These are phyloP conservation scores for Schwanniomyces yamadae DNA, from an alignment of 805 yeast species.

Conservation along the genomic window DNA sequence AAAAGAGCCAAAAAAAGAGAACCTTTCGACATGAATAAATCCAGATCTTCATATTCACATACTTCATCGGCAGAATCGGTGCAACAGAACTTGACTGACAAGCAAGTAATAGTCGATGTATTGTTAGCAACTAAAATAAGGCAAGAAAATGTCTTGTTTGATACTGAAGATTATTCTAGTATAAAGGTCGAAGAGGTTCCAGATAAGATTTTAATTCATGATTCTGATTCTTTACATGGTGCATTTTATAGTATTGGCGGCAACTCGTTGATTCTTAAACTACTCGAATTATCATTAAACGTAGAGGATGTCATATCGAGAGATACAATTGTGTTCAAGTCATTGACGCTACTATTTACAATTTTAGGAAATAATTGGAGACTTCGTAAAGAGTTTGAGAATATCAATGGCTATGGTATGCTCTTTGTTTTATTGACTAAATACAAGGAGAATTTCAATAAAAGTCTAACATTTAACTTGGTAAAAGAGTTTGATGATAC, in stretches of 20 bases:
- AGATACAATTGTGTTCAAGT: constrained; percentile 25
- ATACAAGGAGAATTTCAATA: constrained; percentile 32
- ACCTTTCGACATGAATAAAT: constrained; percentile 3
- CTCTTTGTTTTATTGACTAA: constrained; percentile 52
- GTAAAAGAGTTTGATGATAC: constrained; percentile 7
- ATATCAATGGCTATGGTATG: constrained; percentile 58
- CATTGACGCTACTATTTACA: constrained; percentile 42
- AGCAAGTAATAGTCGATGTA: constrained; percentile 13
- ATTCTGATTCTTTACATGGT: constrained; percentile 25
- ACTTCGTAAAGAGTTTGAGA: constrained; percentile 56
- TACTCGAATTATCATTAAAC: constrained; percentile 44
- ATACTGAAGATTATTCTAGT: constrained; percentile 13
- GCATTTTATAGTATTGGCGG: constrained; percentile 53
- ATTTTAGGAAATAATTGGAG: constrained; percentile 50
- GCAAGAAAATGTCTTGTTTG: constrained; percentile 21
- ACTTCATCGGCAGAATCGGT: constrained; percentile 1
- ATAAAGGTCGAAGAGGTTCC: constrained; percentile 8
- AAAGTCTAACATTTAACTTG: constrained; percentile 11
- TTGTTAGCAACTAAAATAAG: constrained; percentile 12
- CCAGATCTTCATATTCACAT: neutral
- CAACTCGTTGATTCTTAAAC: constrained; percentile 41
- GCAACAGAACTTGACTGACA: constrained; percentile 10
- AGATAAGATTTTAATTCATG: constrained; percentile 17
- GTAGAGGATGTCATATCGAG: constrained; percentile 5
- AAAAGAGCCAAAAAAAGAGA: constrained; percentile 12